Evolutionary conservation across 2,329 filamentous ascomycete genomes (phyloP).

Genomic region (Neophaeococcomyces aloes): DNA sequence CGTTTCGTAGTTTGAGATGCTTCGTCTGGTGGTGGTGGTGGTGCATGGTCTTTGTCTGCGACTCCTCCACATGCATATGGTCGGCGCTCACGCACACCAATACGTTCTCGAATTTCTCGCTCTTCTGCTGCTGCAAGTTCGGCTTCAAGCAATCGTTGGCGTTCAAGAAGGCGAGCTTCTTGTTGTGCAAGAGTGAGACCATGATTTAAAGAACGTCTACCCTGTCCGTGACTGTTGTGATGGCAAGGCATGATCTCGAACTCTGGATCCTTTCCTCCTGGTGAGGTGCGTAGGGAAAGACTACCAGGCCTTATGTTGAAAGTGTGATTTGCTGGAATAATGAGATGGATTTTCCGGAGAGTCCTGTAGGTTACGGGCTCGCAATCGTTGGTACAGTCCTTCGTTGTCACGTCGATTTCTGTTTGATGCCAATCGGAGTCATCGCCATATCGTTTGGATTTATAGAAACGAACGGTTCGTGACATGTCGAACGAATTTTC

Average conservation of each 20-base stretch:
- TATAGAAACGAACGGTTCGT: not conserved
- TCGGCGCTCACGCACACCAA: conserved; percentile 4
- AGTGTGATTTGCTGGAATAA: not conserved
- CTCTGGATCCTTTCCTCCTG: conserved; percentile 1
- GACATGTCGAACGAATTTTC: too few species aligned
- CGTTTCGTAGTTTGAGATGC: not conserved
- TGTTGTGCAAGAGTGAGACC: not conserved
- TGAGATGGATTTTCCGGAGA: not conserved
- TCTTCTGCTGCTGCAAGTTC: conserved; percentile 4
- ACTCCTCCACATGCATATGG: not conserved
- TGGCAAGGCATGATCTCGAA: not conserved
- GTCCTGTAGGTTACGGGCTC: not conserved
- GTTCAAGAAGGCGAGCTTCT: not conserved
- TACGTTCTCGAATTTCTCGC: conserved; percentile 1
- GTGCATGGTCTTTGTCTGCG: not conserved
- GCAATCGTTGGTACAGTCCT: not conserved
- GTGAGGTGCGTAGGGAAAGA: conserved; percentile 3
- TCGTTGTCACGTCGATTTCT: not conserved
- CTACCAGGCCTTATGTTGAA: not conserved
- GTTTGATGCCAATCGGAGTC: not conserved
- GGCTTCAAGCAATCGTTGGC: not conserved
- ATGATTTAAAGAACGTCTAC: not conserved
- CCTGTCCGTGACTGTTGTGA: not conserved
- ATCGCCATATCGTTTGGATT: conserved; percentile 1
- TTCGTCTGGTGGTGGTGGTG: not conserved